Conservation (phyloP, 129 eudicot genomes). For the Pseudognaphalium luteoalbum region DNA sequence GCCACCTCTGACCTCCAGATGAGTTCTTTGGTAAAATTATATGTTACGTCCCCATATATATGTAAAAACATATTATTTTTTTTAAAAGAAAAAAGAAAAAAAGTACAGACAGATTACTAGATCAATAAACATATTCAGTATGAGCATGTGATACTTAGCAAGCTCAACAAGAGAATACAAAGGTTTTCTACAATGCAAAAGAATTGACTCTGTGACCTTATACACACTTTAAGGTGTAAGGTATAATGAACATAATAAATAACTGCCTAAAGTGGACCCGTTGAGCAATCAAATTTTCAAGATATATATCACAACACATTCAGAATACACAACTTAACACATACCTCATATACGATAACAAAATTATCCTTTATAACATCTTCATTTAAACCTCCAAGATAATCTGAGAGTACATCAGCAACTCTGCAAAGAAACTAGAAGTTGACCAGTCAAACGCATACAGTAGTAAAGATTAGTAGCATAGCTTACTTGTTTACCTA, state of each 20-base stretch:
- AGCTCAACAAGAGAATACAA: conserved; percentile 1
- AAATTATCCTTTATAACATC: conserved; percentile 94
- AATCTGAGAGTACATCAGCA: conserved; percentile 91
- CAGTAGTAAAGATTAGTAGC: not conserved
- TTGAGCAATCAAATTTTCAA: conserved; percentile 3
- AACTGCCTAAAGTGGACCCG: conserved; percentile 7
- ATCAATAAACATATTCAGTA: conserved; percentile 2
- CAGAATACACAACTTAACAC: conserved; percentile 18
- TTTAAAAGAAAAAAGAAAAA: no score
- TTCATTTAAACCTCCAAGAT: conserved; percentile 91
- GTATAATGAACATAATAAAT: not conserved
- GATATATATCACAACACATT: not conserved
- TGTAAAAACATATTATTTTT: no score
- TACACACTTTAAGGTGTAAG: not conserved
- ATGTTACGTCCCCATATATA: not conserved
- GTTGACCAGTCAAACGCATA: conserved; percentile 40
- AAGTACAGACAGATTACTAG: no score
- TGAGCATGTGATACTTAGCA: conserved; percentile 5
- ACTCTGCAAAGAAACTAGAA: conserved; percentile 98
- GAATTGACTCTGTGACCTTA: conserved; percentile 5
- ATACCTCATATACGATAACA: conserved; percentile 93
- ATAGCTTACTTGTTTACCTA: not conserved
- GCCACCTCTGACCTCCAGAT: not conserved
- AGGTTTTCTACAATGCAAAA: conserved; percentile 14
- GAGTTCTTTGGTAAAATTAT: not conserved